Conservation (phyloP, 257 asterid species). For the Agastache rugosa region DNA sequence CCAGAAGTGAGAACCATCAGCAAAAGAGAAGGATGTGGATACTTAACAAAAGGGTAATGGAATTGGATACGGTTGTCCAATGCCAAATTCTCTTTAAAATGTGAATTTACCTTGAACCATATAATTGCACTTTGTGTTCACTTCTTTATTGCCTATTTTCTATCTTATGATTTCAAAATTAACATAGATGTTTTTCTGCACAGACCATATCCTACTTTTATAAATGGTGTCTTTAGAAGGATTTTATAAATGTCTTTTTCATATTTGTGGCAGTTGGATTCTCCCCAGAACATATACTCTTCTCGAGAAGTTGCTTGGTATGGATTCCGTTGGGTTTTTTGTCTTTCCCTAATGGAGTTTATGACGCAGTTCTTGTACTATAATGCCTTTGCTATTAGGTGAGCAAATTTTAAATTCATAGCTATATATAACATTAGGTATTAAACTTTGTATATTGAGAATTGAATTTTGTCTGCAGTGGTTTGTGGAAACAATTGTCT, state of each 20-base stretch:
- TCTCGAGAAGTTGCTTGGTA: slow-evolving; percentile 67
- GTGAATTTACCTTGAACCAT: slow-evolving; percentile 13
- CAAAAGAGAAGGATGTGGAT: slow-evolving; percentile 16
- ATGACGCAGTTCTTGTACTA: slow-evolving; percentile 86
- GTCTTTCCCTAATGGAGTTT: slow-evolving; percentile 82
- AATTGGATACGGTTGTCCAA: slow-evolving; percentile 17
- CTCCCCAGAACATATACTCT: slow-evolving; percentile 73
- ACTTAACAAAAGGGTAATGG: slow-evolving; percentile 14
- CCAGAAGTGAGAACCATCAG: background rate
- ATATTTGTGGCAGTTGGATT: slow-evolving; percentile 69
- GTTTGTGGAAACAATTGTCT: slow-evolving; percentile 84
- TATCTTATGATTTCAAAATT: slow-evolving; percentile 18
- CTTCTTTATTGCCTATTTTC: slow-evolving; percentile 1
- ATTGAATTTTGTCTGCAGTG: slow-evolving; percentile 55
- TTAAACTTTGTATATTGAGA: slow-evolving; percentile 31
- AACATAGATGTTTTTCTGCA: background rate
- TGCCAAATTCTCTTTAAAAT: slow-evolving; percentile 19
- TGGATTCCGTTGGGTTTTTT: slow-evolving; percentile 80
- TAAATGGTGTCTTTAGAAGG: slow-evolving; percentile 14
- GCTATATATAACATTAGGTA: slow-evolving; percentile 23
- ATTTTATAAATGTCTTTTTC: slow-evolving; percentile 21
- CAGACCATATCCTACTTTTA: background rate
- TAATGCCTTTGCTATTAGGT: slow-evolving; percentile 95
- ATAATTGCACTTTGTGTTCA: background rate
- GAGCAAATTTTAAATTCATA: slow-evolving; percentile 41